Percentiles rank a stretch among this genome's conserved stretches.
Evolutionary conservation across 2,329 filamentous ascomycete genomes (phyloP).

Genomic region (Trichophyton schoenleinii): DNA sequence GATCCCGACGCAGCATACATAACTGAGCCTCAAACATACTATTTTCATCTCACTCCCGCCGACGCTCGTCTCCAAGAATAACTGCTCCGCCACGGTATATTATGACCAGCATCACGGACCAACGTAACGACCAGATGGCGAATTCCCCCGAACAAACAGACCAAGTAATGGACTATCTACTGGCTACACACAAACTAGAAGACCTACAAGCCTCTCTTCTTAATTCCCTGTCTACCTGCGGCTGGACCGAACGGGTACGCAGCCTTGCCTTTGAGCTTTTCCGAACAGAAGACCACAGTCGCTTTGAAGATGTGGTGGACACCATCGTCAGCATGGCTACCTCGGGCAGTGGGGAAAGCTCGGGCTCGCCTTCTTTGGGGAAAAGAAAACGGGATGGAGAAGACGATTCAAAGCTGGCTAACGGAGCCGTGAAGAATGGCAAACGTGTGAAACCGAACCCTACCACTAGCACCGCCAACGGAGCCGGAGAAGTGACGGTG

Average conservation of each 20-base stretch:
- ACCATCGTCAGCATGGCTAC: constrained; percentile 39
- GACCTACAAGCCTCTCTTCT: constrained; percentile 44
- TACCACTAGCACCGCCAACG: background rate
- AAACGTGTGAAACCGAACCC: background rate
- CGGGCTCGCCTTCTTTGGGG: background rate
- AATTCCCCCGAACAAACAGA: constrained; percentile 27
- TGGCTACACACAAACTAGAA: constrained; percentile 38
- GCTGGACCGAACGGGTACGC: constrained; percentile 47
- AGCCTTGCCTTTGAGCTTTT: constrained; percentile 44
- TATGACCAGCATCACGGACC: background rate
- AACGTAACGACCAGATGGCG: constrained; percentile 1
- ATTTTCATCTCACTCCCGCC: background rate
- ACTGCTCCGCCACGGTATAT: background rate
- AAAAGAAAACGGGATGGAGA: constrained; percentile 9
- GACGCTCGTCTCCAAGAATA: background rate
- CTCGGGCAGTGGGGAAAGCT: constrained; percentile 12
- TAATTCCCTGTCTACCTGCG: constrained; percentile 43
- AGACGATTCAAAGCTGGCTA: constrained; percentile 16
- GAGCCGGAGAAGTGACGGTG: background rate
- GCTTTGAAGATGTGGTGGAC: constrained; percentile 44
- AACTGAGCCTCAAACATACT: background rate
- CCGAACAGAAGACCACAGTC: constrained; percentile 45
- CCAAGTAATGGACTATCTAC: constrained; percentile 34
- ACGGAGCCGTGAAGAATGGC: constrained; percentile 18
- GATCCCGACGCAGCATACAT: background rate